These are phyloP conservation scores for Aplosporella prunicola DNA, from an alignment of 2,329 filamentous ascomycete genomes.

Conservation along the genomic window DNA sequence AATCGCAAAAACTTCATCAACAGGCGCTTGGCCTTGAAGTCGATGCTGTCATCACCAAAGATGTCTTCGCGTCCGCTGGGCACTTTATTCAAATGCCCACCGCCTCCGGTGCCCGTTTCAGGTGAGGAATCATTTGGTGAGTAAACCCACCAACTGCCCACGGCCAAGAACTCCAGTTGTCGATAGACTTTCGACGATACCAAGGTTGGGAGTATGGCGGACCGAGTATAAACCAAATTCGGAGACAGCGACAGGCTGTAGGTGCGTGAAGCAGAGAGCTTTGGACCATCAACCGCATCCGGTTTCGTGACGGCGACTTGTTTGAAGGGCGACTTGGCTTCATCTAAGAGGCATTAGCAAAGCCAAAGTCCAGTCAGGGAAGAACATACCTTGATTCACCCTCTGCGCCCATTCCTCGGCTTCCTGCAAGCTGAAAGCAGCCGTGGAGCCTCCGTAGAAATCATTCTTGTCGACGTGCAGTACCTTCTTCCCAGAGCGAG, in stretches of 20 bases:
- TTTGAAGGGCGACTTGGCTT: not conserved
- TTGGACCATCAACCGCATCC: slow-evolving; percentile 20
- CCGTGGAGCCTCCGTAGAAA: slow-evolving; percentile 81
- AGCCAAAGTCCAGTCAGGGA: not conserved
- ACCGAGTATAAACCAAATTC: slow-evolving; percentile 76
- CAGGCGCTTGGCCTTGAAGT: slow-evolving; percentile 70
- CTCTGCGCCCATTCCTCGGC: slow-evolving; percentile 61
- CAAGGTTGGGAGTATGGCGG: slow-evolving; percentile 64
- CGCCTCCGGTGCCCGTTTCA: not conserved
- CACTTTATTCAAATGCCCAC: slow-evolving; percentile 52
- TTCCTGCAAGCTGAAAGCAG: slow-evolving; percentile 76
- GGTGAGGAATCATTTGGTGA: slow-evolving; percentile 19
- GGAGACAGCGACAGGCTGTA: slow-evolving; percentile 81
- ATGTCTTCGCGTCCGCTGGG: slow-evolving; percentile 88
- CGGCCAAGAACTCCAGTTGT: slow-evolving; percentile 86
- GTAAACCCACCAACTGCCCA: slow-evolving; percentile 85
- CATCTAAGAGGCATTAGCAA: slow-evolving; percentile 1
- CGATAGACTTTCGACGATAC: slow-evolving; percentile 84
- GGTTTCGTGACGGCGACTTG: slow-evolving; percentile 13
- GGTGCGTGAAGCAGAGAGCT: slow-evolving; percentile 55
- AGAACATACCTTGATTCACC: slow-evolving; percentile 24
- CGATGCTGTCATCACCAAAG: slow-evolving; percentile 67
- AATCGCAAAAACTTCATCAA: slow-evolving; percentile 94
- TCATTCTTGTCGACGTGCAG: slow-evolving; percentile 81
- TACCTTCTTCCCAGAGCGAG: slow-evolving; percentile 82